Conservation (phyloP, 768 basidiomycete species). For the Kwoniella botswanensis region DNA sequence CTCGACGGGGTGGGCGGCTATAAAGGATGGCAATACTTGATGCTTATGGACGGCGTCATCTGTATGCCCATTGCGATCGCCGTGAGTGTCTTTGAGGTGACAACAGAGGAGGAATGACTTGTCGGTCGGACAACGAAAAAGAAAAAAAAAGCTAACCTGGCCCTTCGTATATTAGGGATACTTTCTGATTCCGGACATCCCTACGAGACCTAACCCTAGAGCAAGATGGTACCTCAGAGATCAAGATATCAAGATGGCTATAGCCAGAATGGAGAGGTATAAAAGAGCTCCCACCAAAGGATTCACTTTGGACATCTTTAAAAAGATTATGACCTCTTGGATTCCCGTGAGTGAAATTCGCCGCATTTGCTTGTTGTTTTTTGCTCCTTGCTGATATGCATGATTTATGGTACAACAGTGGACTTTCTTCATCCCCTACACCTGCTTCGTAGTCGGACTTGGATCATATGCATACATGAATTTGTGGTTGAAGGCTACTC, state of each 20-base stretch:
- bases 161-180: slow-evolving; percentile 11
- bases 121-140: background rate
- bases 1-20: slow-evolving; percentile 30
- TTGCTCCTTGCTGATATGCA: background rate
- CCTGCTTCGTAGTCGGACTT: slow-evolving; percentile 30
- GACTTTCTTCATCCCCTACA: slow-evolving; percentile 34
- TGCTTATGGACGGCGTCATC: slow-evolving; percentile 34
- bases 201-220: slow-evolving; percentile 22
- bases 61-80: slow-evolving; percentile 37
- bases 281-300: slow-evolving; percentile 29
- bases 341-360: slow-evolving; percentile 17
- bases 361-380: background rate
- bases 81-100: slow-evolving; percentile 9
- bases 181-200: slow-evolving; percentile 38
- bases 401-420: slow-evolving; percentile 6
- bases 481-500: slow-evolving; percentile 34
- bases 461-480: slow-evolving; percentile 39
- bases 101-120: too few relatives aligned
- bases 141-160: background rate
- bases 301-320: slow-evolving; percentile 33
- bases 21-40: slow-evolving; percentile 34
- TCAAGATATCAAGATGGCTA: slow-evolving; percentile 30
- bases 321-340: slow-evolving; percentile 31
- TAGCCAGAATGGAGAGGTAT: slow-evolving; percentile 12
- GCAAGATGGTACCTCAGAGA: slow-evolving; percentile 30